phyloP scores from a whole-genome alignment of 116 monocot species.

The Zostera marina region DNA sequence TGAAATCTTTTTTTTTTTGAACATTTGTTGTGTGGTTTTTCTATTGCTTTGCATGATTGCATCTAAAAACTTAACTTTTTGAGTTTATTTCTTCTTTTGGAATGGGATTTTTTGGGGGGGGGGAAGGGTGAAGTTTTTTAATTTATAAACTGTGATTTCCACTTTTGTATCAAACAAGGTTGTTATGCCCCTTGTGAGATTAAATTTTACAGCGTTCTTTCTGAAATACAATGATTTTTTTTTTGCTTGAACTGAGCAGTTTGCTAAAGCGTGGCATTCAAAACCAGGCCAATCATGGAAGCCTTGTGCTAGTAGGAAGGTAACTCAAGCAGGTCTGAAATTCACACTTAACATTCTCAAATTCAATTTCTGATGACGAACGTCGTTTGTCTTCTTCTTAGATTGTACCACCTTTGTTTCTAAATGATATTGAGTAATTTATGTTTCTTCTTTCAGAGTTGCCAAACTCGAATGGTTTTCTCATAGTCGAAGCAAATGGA shows the following conservation, averaged over 20 bases:
- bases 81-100: no score
- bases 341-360: not conserved
- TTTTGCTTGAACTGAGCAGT: constrained; percentile 9
- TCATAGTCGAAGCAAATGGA: constrained; percentile 96
- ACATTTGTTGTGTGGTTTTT: no score
- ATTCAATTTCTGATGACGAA: no score
- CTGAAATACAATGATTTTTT: not conserved
- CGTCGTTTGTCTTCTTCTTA: not conserved
- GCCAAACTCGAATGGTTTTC: constrained; percentile 76
- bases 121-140: no score
- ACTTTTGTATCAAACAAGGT: no score
- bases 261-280: constrained; percentile 53
- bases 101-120: no score
- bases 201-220: no score
- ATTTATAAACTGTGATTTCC: no score
- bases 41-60: no score
- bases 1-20: not conserved
- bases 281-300: constrained; percentile 55
- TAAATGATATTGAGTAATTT: not conserved
- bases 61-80: no score
- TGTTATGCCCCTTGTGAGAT: no score
- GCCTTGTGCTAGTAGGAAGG: constrained; percentile 40
- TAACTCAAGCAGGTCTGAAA: constrained; percentile 26
- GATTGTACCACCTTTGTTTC: not conserved
- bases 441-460: constrained; percentile 33